Conservation (phyloP, 129 eudicot genomes). For the Flaveria trinervia region DNA sequence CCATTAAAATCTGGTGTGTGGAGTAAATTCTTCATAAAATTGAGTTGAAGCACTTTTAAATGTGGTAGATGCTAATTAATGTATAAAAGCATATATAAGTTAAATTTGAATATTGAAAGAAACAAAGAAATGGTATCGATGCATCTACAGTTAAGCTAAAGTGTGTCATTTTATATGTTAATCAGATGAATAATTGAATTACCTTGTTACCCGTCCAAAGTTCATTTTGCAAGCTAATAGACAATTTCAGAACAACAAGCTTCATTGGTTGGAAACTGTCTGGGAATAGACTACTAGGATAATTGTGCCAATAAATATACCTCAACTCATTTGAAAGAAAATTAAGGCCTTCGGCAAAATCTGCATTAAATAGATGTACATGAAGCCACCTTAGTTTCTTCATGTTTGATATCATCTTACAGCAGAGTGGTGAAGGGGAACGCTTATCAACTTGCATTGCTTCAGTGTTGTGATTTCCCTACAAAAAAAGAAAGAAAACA, state of each 20-base stretch:
- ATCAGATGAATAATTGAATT: neutral
- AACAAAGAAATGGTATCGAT: too few relatives aligned
- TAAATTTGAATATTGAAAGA: too few relatives aligned
- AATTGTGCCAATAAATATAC: neutral
- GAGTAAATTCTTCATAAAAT: too few relatives aligned
- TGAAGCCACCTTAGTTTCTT: slow-evolving; percentile 2
- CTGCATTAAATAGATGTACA: neutral
- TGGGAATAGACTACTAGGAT: neutral
- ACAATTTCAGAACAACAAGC: neutral
- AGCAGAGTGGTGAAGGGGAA: neutral
- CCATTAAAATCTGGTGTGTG: too few relatives aligned
- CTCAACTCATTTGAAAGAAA: slow-evolving; percentile 11
- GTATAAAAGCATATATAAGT: too few relatives aligned
- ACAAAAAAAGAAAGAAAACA: neutral
- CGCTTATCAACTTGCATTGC: neutral
- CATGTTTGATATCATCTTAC: neutral
- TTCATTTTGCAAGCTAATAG: neutral
- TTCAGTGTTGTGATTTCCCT: slow-evolving; percentile 2
- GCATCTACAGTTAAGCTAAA: too few relatives aligned
- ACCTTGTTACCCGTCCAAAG: slow-evolving; percentile 13
- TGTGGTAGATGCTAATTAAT: too few relatives aligned
- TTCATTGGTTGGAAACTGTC: neutral
- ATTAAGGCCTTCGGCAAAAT: neutral
- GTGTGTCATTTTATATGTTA: too few relatives aligned
- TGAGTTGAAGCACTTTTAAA: too few relatives aligned